Conservation (phyloP, 208 protist species). For the Kentomonas sorsogonicus region DNA sequence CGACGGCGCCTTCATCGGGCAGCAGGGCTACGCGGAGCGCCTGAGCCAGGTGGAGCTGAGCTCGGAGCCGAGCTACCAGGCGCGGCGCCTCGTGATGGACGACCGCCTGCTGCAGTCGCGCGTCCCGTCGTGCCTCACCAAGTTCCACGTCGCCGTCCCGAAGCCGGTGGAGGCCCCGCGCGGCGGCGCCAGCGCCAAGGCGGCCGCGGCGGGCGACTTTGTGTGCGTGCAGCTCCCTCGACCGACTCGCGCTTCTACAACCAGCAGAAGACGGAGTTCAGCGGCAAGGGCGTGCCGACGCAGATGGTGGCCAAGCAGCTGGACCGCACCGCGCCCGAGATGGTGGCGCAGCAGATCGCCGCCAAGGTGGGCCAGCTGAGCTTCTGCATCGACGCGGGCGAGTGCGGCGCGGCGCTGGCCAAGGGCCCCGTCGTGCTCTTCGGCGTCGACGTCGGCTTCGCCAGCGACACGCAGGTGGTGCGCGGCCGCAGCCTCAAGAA, state of each 20-base stretch:
- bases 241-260: slow-evolving; percentile 26
- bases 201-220: slow-evolving; percentile 4
- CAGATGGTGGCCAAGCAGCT: slow-evolving; percentile 41
- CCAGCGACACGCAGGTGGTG: slow-evolving; percentile 12
- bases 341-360: slow-evolving; percentile 49
- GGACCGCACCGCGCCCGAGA: slow-evolving; percentile 25
- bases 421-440: slow-evolving; percentile 29
- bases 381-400: slow-evolving; percentile 27
- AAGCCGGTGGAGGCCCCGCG: not conserved
- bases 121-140: slow-evolving; percentile 16
- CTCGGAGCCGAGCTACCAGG: slow-evolving; percentile 10
- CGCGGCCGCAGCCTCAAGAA: slow-evolving; percentile 12
- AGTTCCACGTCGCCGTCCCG: slow-evolving; percentile 30
- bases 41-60: slow-evolving; percentile 24
- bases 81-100: slow-evolving; percentile 28
- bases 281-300: slow-evolving; percentile 19
- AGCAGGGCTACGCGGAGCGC: slow-evolving; percentile 40
- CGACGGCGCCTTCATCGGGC: slow-evolving; percentile 16
- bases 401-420: slow-evolving; percentile 14
- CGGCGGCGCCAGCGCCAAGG: not conserved
- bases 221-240: slow-evolving; percentile 22
- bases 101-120: slow-evolving; percentile 13
- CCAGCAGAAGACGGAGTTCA: slow-evolving; percentile 24
- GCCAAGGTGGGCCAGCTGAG: slow-evolving; percentile 46
- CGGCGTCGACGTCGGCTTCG: slow-evolving; percentile 28